These are phyloP conservation scores for Dactylellina drechsleri DNA, from an alignment of 2,329 filamentous ascomycete species.

Conservation along the genomic window DNA sequence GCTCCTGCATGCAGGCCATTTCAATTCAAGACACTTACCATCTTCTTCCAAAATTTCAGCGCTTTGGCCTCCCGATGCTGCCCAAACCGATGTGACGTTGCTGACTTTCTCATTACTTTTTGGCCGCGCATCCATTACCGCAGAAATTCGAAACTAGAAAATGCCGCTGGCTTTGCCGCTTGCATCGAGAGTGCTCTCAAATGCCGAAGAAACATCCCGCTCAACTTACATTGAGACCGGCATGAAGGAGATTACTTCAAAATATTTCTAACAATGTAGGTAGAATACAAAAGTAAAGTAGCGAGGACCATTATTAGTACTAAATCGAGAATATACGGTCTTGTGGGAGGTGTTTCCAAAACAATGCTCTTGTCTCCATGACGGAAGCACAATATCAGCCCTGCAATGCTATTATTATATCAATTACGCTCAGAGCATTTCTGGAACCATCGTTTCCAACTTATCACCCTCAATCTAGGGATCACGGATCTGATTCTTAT, in stretches of 20 bases:
- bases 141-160: no score
- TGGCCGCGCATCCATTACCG: no score
- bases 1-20: slow-evolving; percentile 9
- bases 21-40: not conserved
- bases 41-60: slow-evolving; percentile 8
- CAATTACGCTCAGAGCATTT: slow-evolving; percentile 3
- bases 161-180: no score
- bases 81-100: not conserved
- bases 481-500: slow-evolving; percentile 21
- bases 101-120: not conserved
- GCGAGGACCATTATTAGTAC: no score
- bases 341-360: not conserved
- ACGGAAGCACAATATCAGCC: slow-evolving; percentile 39
- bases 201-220: no score
- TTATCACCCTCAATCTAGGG: slow-evolving; percentile 18
- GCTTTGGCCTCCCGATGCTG: slow-evolving; percentile 27
- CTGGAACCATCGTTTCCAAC: slow-evolving; percentile 30
- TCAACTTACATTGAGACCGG: no score
- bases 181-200: no score
- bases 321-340: no score
- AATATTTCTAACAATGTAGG: no score
- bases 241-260: no score
- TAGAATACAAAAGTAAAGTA: no score
- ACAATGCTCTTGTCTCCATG: not conserved
- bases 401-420: slow-evolving; percentile 41